Percentiles rank a stretch among this genome's conserved stretches.
These are phyloP conservation scores for Diplodia corticola DNA, from an alignment of 2,329 filamentous ascomycete genomes.

Conservation along the genomic window DNA sequence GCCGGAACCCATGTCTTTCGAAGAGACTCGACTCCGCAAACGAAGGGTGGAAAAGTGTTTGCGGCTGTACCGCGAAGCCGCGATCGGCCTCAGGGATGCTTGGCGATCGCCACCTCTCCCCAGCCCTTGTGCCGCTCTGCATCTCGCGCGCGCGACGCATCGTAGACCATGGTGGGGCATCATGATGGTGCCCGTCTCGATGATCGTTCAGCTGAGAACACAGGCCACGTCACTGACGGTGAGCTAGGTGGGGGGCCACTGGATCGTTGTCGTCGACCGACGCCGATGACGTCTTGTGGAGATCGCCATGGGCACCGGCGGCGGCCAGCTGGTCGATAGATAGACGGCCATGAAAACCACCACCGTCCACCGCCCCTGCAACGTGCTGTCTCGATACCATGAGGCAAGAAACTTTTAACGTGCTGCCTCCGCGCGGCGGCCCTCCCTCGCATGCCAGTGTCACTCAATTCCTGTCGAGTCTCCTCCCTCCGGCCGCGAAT, in stretches of 20 bases:
- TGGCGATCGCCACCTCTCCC: background rate
- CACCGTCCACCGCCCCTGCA: background rate
- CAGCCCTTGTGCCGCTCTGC: background rate
- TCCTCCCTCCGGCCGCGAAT: constrained; percentile 35
- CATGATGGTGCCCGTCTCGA: background rate
- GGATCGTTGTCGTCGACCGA: background rate
- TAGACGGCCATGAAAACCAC: background rate
- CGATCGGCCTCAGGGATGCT: background rate
- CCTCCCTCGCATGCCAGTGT: constrained; percentile 23
- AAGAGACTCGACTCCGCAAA: too few species aligned
- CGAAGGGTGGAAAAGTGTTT: background rate
- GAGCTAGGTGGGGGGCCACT: background rate
- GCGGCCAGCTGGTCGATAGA: background rate
- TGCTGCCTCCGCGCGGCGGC: background rate
- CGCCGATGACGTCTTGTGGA: background rate
- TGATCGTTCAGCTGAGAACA: background rate
- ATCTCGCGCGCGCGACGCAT: background rate
- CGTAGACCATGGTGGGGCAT: background rate
- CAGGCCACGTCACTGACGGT: background rate
- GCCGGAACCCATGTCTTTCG: too few species aligned
- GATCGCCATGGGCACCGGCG: background rate
- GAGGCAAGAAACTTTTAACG: background rate
- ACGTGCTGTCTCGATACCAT: background rate
- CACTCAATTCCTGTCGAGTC: constrained; percentile 31
- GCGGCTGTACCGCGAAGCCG: background rate